Percentiles rank a stretch among this genome's conserved stretches.
phyloP scores from a whole-genome alignment of 805 yeast species.

The Spathaspora girioi region DNA sequence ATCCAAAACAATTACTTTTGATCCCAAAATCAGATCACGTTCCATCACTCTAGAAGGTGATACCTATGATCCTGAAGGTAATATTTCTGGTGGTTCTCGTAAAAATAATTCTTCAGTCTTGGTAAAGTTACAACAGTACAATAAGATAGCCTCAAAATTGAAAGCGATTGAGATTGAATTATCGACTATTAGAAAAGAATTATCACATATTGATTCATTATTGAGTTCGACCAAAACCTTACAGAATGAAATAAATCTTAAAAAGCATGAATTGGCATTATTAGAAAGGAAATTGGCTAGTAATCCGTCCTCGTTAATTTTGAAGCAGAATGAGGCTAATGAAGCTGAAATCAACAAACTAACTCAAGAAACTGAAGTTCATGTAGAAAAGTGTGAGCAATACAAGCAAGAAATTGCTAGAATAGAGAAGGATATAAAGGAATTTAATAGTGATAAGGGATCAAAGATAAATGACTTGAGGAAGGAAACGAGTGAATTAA shows the following conservation, averaged over 20 bases:
- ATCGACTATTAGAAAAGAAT: slow-evolving; percentile 30
- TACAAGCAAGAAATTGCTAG: slow-evolving; percentile 43
- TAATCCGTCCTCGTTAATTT: slow-evolving; percentile 54
- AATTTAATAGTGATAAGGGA: slow-evolving; percentile 76
- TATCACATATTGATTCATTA: slow-evolving; percentile 40
- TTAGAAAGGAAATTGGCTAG: slow-evolving; percentile 52
- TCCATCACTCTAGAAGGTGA: slow-evolving; percentile 93
- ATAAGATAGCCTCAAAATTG: slow-evolving; percentile 39
- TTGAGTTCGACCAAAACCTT: slow-evolving; percentile 49
- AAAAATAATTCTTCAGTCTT: slow-evolving; percentile 56
- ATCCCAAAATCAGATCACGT: slow-evolving; percentile 73
- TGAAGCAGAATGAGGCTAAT: slow-evolving; percentile 47
- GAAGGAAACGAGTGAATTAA: slow-evolving; percentile 42
- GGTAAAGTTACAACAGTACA: slow-evolving; percentile 62
- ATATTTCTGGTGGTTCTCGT: slow-evolving; percentile 92
- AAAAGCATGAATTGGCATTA: slow-evolving; percentile 55
- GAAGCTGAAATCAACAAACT: slow-evolving; percentile 44
- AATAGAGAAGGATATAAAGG: slow-evolving; percentile 75
- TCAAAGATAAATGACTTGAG: slow-evolving; percentile 68
- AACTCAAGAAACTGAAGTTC: slow-evolving; percentile 31
- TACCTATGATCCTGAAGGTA: slow-evolving; percentile 93
- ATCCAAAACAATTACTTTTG: slow-evolving; percentile 84
- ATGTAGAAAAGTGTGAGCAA: slow-evolving; percentile 24
- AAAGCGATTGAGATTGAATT: slow-evolving; percentile 43
- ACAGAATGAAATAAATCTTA: slow-evolving; percentile 56